Evolutionary conservation across 306 rosid genomes (phyloP).

Genomic region (Canavalia ensiformis): DNA sequence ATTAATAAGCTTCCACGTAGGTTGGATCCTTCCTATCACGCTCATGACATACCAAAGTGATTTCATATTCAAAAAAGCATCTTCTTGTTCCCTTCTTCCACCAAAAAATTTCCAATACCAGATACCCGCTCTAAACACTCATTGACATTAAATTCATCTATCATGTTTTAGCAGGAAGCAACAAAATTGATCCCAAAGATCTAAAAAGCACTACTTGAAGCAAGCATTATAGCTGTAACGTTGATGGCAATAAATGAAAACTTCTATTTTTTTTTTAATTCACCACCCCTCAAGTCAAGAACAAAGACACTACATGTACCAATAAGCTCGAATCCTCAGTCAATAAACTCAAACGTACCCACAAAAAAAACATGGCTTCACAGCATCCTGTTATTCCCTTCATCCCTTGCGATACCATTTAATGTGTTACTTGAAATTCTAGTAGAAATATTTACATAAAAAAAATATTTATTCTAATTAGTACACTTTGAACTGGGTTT

Average conservation of each 20-base stretch:
- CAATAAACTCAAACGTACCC: neutral
- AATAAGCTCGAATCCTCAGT: neutral
- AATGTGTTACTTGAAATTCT: slow-evolving; percentile 38
- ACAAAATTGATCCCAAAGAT: neutral
- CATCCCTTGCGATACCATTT: neutral
- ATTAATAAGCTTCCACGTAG: neutral
- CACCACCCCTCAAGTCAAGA: neutral
- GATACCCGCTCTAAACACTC: neutral
- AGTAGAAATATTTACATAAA: slow-evolving; percentile 7
- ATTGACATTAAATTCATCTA: slow-evolving; percentile 10
- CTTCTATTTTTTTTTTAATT: neutral
- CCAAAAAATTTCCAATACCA: neutral
- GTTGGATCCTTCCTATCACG: neutral
- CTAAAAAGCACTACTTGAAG: neutral
- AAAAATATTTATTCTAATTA: neutral
- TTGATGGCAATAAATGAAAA: neutral
- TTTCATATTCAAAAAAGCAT: slow-evolving; percentile 18
- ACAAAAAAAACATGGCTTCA: neutral
- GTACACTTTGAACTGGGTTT: slow-evolving; percentile 37
- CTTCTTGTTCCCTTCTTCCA: neutral
- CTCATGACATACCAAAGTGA: neutral
- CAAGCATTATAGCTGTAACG: slow-evolving; percentile 8
- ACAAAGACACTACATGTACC: neutral
- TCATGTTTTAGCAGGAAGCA: slow-evolving; percentile 5
- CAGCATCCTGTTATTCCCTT: neutral